Percentiles rank a stretch among this genome's conserved stretches.
phyloP scores from a whole-genome alignment of 2,329 filamentous ascomycete genomes.

The Trichoderma semiorbis region DNA sequence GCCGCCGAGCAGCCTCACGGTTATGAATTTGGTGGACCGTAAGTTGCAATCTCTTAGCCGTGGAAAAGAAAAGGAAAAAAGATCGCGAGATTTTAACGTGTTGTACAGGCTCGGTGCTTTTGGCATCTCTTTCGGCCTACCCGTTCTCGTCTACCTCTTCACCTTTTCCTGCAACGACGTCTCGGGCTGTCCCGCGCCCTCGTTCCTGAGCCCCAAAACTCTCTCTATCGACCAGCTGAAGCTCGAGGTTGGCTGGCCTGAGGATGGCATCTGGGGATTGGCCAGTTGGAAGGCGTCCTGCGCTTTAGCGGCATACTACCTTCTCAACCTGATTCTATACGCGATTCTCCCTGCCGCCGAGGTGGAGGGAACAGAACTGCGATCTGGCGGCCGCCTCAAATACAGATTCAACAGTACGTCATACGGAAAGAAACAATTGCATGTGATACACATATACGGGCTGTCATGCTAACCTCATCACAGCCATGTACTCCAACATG shows the following conservation, averaged over 20 bases:
- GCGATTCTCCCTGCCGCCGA: constrained; percentile 71
- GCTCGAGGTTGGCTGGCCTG: constrained; percentile 76
- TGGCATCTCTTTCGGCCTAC: constrained; percentile 75
- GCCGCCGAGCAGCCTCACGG: constrained; percentile 33
- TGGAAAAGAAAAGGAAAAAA: not conserved
- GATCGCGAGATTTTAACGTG: not conserved
- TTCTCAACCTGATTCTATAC: constrained; percentile 71
- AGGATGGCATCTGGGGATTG: constrained; percentile 65
- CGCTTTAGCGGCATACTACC: constrained; percentile 75
- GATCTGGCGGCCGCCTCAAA: constrained; percentile 68
- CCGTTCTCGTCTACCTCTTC: constrained; percentile 73
- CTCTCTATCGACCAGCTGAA: constrained; percentile 71
- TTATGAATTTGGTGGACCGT: constrained; percentile 54
- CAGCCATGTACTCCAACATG: constrained; percentile 73
- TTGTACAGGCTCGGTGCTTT: constrained; percentile 66
- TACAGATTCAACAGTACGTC: constrained; percentile 74
- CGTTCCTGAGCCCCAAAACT: constrained; percentile 68
- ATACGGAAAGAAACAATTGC: not conserved
- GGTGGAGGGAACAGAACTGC: constrained; percentile 66
- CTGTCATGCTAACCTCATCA: constrained; percentile 15
- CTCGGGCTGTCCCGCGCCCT: constrained; percentile 84
- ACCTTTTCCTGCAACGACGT: constrained; percentile 89
- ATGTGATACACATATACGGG: not conserved
- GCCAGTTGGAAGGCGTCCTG: constrained; percentile 65
- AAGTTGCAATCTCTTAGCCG: constrained; percentile 25